Evolutionary conservation across 2,329 filamentous ascomycete species (phyloP).

Genomic region (Alternaria triticimaculans): DNA sequence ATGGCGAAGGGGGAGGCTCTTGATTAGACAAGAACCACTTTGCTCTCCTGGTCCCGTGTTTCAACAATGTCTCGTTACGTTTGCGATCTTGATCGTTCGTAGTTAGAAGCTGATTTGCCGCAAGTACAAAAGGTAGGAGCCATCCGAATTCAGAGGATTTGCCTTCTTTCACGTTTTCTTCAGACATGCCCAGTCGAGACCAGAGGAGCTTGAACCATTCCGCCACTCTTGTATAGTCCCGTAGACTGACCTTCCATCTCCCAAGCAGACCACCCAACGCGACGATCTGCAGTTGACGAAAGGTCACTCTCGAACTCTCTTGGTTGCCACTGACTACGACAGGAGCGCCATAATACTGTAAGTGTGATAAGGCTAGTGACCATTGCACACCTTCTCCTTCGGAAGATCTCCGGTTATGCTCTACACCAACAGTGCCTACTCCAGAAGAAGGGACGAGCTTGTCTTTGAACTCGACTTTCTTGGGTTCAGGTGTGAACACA

Average conservation of each 20-base stretch:
- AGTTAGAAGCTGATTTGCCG: not conserved
- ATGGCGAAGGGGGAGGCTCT: not conserved
- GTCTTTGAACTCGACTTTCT: not conserved
- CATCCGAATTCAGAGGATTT: not conserved
- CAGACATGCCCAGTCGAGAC: not conserved
- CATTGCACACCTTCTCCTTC: not conserved
- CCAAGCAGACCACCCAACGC: not conserved
- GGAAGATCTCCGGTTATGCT: too few species aligned
- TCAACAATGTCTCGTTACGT: not conserved
- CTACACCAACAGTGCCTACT: not conserved
- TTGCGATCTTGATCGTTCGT: not conserved
- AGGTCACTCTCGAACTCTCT: not conserved
- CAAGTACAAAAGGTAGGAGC: not conserved
- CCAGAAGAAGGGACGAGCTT: not conserved
- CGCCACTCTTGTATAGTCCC: not conserved
- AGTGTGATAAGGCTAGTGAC: not conserved
- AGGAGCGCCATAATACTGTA: not conserved
- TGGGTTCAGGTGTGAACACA: not conserved
- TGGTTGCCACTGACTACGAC: not conserved
- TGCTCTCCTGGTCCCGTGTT: slow-evolving; percentile 1
- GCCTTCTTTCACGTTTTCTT: not conserved
- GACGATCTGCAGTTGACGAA: not conserved
- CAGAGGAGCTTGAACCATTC: not conserved
- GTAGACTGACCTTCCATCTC: not conserved
- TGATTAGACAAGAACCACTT: not conserved